A percentile compares a stretch with the other conserved stretches of the same genome.
Evolutionary conservation across 1,139 yeast species (phyloP).

Genomic region (Kurtzmaniella natalensis): DNA sequence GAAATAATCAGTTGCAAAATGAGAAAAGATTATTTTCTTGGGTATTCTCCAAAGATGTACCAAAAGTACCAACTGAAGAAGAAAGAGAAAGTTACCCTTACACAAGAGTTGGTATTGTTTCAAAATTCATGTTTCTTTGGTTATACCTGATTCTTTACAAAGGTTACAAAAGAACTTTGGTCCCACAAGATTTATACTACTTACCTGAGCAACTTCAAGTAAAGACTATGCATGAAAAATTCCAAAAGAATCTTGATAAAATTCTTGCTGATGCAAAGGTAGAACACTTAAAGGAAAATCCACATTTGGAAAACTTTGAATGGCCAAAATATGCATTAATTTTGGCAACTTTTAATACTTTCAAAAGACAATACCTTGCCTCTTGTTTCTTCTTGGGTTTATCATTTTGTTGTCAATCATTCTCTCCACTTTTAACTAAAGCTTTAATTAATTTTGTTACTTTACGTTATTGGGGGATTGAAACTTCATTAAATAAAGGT

Average conservation of each 20-base stretch:
- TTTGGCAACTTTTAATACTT: slow-evolving; percentile 34
- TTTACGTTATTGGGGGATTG: slow-evolving; percentile 31
- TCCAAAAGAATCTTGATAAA: slow-evolving; percentile 21
- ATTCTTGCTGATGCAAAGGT: slow-evolving; percentile 19
- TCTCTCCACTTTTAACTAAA: slow-evolving; percentile 40
- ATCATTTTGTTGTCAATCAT: slow-evolving; percentile 36
- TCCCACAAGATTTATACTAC: slow-evolving; percentile 36
- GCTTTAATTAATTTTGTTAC: slow-evolving; percentile 39
- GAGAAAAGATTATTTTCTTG: slow-evolving; percentile 30
- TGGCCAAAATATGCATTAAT: slow-evolving; percentile 39
- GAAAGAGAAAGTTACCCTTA: slow-evolving; percentile 39
- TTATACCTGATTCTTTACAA: slow-evolving; percentile 35
- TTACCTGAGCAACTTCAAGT: slow-evolving; percentile 38
- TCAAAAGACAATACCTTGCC: slow-evolving; percentile 32
- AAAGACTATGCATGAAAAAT: slow-evolving; percentile 33
- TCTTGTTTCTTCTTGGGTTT: slow-evolving; percentile 32
- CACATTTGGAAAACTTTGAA: slow-evolving; percentile 21
- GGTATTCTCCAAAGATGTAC: slow-evolving; percentile 31
- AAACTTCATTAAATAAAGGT: slow-evolving; percentile 31
- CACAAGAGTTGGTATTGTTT: slow-evolving; percentile 22
- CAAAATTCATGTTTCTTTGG: slow-evolving; percentile 37
- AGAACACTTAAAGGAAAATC: slow-evolving; percentile 21
- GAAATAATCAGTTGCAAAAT: slow-evolving; percentile 16
- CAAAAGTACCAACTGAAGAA: slow-evolving; percentile 31
- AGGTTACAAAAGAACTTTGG: slow-evolving; percentile 42